phyloP scores from a whole-genome alignment of 169 alveolate genomes.

The Eimeria maxima region DNA sequence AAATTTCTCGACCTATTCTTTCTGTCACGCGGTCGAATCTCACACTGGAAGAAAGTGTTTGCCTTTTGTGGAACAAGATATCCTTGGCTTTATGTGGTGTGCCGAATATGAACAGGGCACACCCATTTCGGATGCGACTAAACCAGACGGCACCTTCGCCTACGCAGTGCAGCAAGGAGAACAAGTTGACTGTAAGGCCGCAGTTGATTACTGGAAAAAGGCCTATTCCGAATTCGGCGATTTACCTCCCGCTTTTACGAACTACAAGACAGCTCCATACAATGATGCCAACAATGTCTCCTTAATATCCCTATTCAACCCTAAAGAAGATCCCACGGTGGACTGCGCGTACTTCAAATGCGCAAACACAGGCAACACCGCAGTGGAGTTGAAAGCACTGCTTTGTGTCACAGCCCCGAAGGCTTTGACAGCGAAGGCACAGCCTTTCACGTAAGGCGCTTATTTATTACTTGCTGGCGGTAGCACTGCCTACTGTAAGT shows the following conservation, averaged over 20 bases:
- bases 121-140: not conserved
- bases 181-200: not conserved
- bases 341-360: conserved; percentile 40
- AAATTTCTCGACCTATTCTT: not conserved
- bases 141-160: not conserved
- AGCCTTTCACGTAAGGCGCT: not conserved
- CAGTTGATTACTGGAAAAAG: not conserved
- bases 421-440: not conserved
- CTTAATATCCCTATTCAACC: not conserved
- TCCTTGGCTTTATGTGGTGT: not conserved
- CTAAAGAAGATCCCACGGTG: not conserved
- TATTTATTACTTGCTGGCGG: not conserved
- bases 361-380: not conserved
- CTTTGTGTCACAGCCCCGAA: not conserved
- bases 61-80: not conserved
- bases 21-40: not conserved
- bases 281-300: not conserved
- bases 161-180: not conserved
- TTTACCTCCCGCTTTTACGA: not conserved
- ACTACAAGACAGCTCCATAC: not conserved
- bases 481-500: not conserved
- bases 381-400: not conserved
- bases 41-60: not conserved
- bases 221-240: not conserved
- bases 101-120: not conserved